Evolutionary conservation across 345 rosid genomes (phyloP).

Genomic region (Bretschneidera sinensis): DNA sequence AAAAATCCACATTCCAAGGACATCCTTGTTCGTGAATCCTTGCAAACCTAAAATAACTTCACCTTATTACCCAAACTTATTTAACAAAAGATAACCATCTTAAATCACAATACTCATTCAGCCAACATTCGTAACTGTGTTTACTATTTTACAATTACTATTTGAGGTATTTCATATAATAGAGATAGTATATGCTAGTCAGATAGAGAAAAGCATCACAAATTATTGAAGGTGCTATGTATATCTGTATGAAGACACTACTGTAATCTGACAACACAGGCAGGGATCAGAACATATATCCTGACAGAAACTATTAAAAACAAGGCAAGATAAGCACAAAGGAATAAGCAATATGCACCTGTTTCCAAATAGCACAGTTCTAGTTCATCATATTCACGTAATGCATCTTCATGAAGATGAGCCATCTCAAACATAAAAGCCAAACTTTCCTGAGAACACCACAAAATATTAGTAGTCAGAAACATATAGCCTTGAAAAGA

Average conservation of each 20-base stretch:
- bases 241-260: no score
- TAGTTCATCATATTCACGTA: slow-evolving; percentile 93
- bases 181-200: background rate
- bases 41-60: no score
- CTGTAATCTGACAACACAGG: background rate
- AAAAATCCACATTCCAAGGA: no score
- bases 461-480: slow-evolving; percentile 16
- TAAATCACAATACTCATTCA: no score
- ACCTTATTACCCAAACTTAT: no score
- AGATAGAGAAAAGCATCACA: background rate
- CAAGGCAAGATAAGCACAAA: background rate
- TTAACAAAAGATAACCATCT: no score
- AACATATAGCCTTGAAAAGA: slow-evolving; percentile 19
- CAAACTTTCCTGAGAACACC: slow-evolving; percentile 77
- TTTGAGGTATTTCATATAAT: slow-evolving; percentile 2
- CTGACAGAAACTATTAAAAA: background rate
- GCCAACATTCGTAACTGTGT: no score
- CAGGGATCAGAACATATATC: background rate
- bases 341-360: slow-evolving; percentile 37
- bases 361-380: slow-evolving; percentile 96
- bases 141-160: no score
- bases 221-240: background rate
- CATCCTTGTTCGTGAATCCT: no score
- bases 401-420: slow-evolving; percentile 90
- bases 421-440: slow-evolving; percentile 99